Evolutionary conservation across 2,329 filamentous ascomycete species (phyloP).

Genomic region (Sarocladiaceae sp.): DNA sequence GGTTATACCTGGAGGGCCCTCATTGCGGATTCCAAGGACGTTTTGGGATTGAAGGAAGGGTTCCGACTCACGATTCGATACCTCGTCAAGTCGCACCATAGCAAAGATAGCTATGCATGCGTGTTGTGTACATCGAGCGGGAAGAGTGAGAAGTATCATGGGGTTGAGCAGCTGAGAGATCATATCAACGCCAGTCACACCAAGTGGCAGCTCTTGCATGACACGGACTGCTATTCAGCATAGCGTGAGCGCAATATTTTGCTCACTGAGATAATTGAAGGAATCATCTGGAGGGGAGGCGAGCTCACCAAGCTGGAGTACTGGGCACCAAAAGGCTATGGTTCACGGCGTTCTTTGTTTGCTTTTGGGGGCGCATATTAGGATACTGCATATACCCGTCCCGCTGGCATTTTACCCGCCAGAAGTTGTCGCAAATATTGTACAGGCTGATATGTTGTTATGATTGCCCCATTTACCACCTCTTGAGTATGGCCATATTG

Average conservation of each 20-base stretch:
- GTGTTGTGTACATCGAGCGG: slow-evolving; percentile 35
- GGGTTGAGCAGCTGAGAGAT: slow-evolving; percentile 23
- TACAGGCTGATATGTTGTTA: too few relatives aligned
- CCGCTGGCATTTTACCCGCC: neutral
- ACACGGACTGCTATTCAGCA: slow-evolving; percentile 15
- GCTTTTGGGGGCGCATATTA: neutral
- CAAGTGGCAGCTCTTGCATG: slow-evolving; percentile 40
- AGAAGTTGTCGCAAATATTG: too few relatives aligned
- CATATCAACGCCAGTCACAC: slow-evolving; percentile 33
- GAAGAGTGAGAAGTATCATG: slow-evolving; percentile 27
- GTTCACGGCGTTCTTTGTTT: neutral
- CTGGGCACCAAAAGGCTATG: neutral
- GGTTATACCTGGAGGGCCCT: slow-evolving; percentile 28
- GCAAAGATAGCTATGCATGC: slow-evolving; percentile 28
- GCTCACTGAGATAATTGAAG: too few relatives aligned
- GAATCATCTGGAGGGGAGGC: too few relatives aligned
- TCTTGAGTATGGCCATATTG: too few relatives aligned
- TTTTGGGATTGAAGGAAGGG: slow-evolving; percentile 29
- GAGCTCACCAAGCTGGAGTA: too few relatives aligned
- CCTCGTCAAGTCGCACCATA: slow-evolving; percentile 36
- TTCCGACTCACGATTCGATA: slow-evolving; percentile 34
- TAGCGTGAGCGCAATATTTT: too few relatives aligned
- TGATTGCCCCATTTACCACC: too few relatives aligned
- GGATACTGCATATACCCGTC: slow-evolving; percentile 1
- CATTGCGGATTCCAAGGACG: slow-evolving; percentile 13